phyloP scores from a whole-genome alignment of 1,284 basidiomycete genomes.

The Lentinula novae-zelandiae region DNA sequence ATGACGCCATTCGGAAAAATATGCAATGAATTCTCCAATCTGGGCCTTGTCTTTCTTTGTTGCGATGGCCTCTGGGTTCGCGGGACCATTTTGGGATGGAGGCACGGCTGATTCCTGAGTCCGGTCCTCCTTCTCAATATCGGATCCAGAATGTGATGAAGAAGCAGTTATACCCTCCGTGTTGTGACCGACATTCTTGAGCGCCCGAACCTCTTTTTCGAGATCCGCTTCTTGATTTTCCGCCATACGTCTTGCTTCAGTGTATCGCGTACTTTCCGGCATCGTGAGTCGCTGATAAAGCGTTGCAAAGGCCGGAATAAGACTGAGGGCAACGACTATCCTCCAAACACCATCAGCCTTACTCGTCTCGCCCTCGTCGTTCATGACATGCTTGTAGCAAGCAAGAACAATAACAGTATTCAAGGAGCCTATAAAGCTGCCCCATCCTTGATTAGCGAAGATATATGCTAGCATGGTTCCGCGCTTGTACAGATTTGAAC shows the following conservation, averaged over 20 bases:
- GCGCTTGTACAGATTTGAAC: slow-evolving; percentile 64
- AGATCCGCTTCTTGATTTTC: slow-evolving; percentile 21
- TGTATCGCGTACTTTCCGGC: slow-evolving; percentile 51
- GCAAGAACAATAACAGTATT: slow-evolving; percentile 67
- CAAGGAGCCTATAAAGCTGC: slow-evolving; percentile 63
- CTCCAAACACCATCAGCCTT: slow-evolving; percentile 45
- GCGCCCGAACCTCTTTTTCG: slow-evolving; percentile 15
- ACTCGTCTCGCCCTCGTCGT: slow-evolving; percentile 44
- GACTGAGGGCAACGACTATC: slow-evolving; percentile 15
- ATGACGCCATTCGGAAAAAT: slow-evolving; percentile 18
- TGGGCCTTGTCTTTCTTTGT: slow-evolving; percentile 37
- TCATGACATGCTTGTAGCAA: slow-evolving; percentile 66
- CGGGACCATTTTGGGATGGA: not conserved
- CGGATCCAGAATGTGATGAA: not conserved
- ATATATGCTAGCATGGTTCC: slow-evolving; percentile 75
- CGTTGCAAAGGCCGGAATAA: slow-evolving; percentile 18
- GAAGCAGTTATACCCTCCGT: slow-evolving; percentile 4
- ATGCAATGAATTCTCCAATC: slow-evolving; percentile 23
- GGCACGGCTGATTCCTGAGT: not conserved
- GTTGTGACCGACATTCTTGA: slow-evolving; percentile 24
- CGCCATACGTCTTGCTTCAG: slow-evolving; percentile 28
- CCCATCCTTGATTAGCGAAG: slow-evolving; percentile 77
- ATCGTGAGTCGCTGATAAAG: slow-evolving; percentile 57
- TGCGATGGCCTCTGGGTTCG: slow-evolving; percentile 20
- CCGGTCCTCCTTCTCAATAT: slow-evolving; percentile 1